Base-by-base conservation (phyloP, 169 alveolate species). In the Plasmodium falciparum region DNA sequence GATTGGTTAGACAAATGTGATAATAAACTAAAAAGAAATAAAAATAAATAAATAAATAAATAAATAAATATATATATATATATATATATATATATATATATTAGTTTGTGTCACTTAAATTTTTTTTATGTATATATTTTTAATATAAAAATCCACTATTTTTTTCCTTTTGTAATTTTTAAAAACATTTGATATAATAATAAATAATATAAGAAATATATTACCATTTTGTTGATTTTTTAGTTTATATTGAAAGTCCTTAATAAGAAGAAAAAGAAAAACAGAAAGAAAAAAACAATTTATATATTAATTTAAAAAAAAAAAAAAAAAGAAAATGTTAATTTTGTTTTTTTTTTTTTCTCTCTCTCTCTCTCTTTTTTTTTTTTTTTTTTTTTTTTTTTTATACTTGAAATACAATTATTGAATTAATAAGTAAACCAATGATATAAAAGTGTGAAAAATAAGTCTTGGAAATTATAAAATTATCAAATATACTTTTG, bases 391-490 rank as follows among this genome's bases (percentile, higher is more conserved):
- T 39, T 39, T 39, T 39, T 39, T 2, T 62, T 15, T 56, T 13
- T 72, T 89, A 24, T 47, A 94, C 96, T 80, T 75, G 80, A 39
- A 90, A 56, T 59, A 94, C 70, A 7, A 94, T 6, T 26, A 22
- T 20, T 9, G 93, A 86, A 67, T 94, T 94, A 45, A 90, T 49
- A 8, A 92, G 11, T 43, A 94, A 75, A 33, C 92, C 95, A 24
- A 91, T 15, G 58, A 90, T 66, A 83, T 94, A 94, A 63, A 94
- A 94, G 43, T 92, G 94, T 9, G 73, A 26, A 66, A 92, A 94
- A 17, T 76, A 73, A 39, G 45, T 61, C 85, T 94, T 94, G 3
- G 96, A 88, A 26, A 94, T 91, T 45, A 74, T 72, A 26, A 54
- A 78, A 24, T 61, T 52, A 67, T 71, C 74, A 50, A 61, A 29